Base-by-base conservation (phyloP, 2,329 filamentous ascomycete genomes). In the Paecilomyces dactylethromorphus region DNA sequence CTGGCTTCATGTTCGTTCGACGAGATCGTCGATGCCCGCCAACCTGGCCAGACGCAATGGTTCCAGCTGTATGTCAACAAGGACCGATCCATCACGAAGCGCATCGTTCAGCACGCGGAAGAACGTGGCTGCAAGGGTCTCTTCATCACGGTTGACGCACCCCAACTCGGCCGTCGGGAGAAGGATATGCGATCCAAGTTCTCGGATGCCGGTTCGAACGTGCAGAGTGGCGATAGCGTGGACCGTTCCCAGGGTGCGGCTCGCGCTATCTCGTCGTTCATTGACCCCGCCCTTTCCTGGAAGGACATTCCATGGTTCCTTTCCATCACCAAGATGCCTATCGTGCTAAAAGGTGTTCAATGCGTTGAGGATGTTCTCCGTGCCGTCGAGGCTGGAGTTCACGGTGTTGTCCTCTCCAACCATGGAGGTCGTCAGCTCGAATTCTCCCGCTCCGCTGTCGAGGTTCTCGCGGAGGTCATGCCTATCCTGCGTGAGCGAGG, bases 131-230 rank as follows among this genome's bases (percentile, higher is more conserved):
- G 94, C 82, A 94, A 91, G 77, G 94, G 89, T 10, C 86, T 99
- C 18, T 99, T 99, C 81, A 97, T 99, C 78, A 99, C 94, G 2
- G 94, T 99, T 57, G 94, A 99, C 74, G 94, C 94, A 56, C 94
- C 94, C 5, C 93, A 97, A 76, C 87, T 99, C 22, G 94, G 94
- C 50, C 87, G 94, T 45, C 84, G 94, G 65, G 94, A 99, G 76
- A 99, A 97, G 80, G 94, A 97, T 74, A 97, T 97, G 94, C 90
- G 94, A 45, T 85, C 84, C 64, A 97, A 97, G 76, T 96, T 95
- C 72, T 85, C 85, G 39, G 93, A 96, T 66, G 84, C 84, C 13
- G 93, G 92, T 8, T 89, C 88, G 29, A 89, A 87, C 69, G 91
- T 97, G 13, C 94, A 97, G 12, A 78, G 77, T 53, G 90, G 89